Conservation (phyloP, 306 rosid genomes). For the Dryas octopetala region DNA sequence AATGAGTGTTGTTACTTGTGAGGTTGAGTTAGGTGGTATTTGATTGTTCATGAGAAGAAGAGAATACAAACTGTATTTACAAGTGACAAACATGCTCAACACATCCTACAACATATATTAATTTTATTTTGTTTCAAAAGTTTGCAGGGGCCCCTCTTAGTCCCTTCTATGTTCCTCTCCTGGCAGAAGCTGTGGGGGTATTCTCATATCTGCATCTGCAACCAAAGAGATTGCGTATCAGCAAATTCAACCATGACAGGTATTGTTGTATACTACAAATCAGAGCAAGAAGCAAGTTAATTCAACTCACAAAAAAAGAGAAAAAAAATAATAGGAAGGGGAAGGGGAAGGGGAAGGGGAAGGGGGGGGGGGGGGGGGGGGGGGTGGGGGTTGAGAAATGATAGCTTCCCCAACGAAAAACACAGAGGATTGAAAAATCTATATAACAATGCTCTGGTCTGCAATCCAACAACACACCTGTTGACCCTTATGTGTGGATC, state of each 20-base stretch:
- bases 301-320: background rate
- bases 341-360: background rate
- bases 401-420: background rate
- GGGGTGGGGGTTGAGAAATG: background rate
- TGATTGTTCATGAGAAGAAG: too few species aligned
- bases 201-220: constrained; percentile 5
- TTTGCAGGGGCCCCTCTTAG: too few species aligned
- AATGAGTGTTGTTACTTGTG: too few species aligned
- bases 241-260: constrained; percentile 1
- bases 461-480: constrained; percentile 16
- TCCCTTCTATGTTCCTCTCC: background rate
- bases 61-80: too few species aligned
- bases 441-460: background rate
- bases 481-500: background rate
- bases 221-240: background rate
- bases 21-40: too few species aligned
- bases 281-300: background rate
- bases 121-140: too few species aligned
- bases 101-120: too few species aligned
- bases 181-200: background rate
- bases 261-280: background rate
- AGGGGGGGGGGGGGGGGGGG: background rate
- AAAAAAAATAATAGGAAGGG: background rate
- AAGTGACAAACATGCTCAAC: too few species aligned
- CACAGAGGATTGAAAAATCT: background rate